Evolutionary conservation across 768 basidiomycete genomes (phyloP).

Genomic region (Amanita exitialis): DNA sequence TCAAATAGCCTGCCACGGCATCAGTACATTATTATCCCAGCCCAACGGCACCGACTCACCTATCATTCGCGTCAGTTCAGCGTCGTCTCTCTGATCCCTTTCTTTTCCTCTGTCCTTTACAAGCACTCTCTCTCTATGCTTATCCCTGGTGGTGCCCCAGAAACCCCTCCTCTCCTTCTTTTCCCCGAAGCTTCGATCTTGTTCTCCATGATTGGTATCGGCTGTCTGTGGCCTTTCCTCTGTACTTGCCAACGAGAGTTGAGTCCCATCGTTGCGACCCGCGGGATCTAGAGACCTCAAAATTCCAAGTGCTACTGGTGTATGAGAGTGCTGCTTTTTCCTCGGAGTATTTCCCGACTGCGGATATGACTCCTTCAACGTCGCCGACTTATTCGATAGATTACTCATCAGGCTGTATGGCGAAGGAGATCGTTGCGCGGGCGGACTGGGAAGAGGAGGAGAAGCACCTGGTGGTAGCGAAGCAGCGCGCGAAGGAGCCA

Average conservation of each 20-base stretch:
- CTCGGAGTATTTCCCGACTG: background rate
- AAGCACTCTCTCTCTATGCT: slow-evolving; percentile 18
- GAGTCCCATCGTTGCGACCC: slow-evolving; percentile 16
- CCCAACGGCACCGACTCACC: slow-evolving; percentile 26
- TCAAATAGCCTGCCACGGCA: slow-evolving; percentile 46
- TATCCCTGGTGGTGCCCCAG: slow-evolving; percentile 34
- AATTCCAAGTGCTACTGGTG: slow-evolving; percentile 41
- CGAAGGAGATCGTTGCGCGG: slow-evolving; percentile 31
- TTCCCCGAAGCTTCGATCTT: slow-evolving; percentile 16
- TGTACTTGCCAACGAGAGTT: slow-evolving; percentile 19
- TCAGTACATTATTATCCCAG: background rate
- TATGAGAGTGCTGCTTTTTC: slow-evolving; percentile 16
- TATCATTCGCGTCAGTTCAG: slow-evolving; percentile 62
- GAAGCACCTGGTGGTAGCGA: slow-evolving; percentile 37
- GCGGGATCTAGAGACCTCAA: slow-evolving; percentile 54
- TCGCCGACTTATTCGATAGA: slow-evolving; percentile 19
- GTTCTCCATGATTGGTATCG: slow-evolving; percentile 21
- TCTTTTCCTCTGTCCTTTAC: slow-evolving; percentile 17
- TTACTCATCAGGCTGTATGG: slow-evolving; percentile 27
- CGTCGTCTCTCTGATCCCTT: slow-evolving; percentile 20
- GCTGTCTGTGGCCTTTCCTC: slow-evolving; percentile 22
- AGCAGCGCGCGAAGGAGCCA: slow-evolving; percentile 36
- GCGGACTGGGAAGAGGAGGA: slow-evolving; percentile 26
- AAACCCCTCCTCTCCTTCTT: slow-evolving; percentile 46
- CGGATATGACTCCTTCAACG: slow-evolving; percentile 4